These are phyloP conservation scores for Neospora caninum DNA, from an alignment of 169 alveolate species.

Conservation along the genomic window DNA sequence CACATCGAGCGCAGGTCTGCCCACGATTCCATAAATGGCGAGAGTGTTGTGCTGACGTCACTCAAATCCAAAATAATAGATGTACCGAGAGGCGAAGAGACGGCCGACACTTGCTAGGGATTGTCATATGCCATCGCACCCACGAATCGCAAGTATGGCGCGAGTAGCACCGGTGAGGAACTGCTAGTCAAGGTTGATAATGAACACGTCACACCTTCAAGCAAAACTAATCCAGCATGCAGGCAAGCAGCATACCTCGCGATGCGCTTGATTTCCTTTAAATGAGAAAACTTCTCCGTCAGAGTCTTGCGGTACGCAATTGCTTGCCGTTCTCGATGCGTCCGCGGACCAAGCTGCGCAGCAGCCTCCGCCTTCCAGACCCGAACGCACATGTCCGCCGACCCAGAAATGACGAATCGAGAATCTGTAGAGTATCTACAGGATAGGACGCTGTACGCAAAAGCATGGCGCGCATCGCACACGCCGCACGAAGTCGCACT, in stretches of 20 bases:
- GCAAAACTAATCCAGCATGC: too few relatives aligned
- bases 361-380: constrained; percentile 95
- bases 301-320: constrained; percentile 85
- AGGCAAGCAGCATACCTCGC: constrained; percentile 58
- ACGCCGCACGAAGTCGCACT: too few relatives aligned
- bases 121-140: too few relatives aligned
- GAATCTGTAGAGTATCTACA: constrained; percentile 94
- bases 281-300: constrained; percentile 81
- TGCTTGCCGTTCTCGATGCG: constrained; percentile 83
- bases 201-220: too few relatives aligned
- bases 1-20: background rate
- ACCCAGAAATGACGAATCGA: constrained; percentile 94
- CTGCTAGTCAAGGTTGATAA: too few relatives aligned
- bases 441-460: constrained; percentile 79
- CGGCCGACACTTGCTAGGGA: too few relatives aligned
- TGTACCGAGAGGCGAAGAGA: too few relatives aligned
- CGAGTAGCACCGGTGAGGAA: too few relatives aligned
- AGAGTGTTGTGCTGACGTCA: background rate
- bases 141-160: too few relatives aligned
- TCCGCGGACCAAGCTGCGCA: constrained; percentile 80
- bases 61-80: too few relatives aligned
- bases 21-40: background rate
- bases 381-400: constrained; percentile 97
- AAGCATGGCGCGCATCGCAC: background rate
- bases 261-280: constrained; percentile 87